Percentiles rank a stretch among this genome's conserved stretches.
phyloP scores from a whole-genome alignment of 1,284 basidiomycete species.

The Tylopilus sp. region DNA sequence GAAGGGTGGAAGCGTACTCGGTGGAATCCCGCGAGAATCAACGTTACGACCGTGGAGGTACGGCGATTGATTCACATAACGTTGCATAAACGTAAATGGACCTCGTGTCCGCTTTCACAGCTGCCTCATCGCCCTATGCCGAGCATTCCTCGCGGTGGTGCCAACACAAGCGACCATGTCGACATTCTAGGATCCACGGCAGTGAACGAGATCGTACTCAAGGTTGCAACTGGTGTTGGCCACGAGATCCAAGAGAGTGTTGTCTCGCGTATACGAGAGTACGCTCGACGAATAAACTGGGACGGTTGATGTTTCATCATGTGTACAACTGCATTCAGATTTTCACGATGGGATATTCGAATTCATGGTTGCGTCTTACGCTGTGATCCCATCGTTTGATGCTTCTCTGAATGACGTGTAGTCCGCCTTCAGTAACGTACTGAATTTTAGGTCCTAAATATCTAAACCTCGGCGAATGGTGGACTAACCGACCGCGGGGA shows the following conservation, averaged over 20 bases:
- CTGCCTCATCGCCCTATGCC: constrained; percentile 81
- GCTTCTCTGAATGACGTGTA: not conserved
- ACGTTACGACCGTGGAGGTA: constrained; percentile 84
- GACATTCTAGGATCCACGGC: constrained; percentile 89
- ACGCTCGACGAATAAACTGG: constrained; percentile 76
- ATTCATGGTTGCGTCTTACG: constrained; percentile 2
- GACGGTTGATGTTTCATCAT: constrained; percentile 40
- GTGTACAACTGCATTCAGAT: constrained; percentile 7
- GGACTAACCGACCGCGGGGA: not conserved
- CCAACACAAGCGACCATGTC: constrained; percentile 88
- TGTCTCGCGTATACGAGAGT: constrained; percentile 79
- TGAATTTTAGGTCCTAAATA: not conserved
- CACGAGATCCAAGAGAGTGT: constrained; percentile 70
- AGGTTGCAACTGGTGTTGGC: constrained; percentile 77
- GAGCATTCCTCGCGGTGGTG: constrained; percentile 82
- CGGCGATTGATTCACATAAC: constrained; percentile 18
- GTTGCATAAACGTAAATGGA: constrained; percentile 8
- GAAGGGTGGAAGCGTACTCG: constrained; percentile 89
- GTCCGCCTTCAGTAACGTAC: not conserved
- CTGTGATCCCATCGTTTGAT: not conserved
- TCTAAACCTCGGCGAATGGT: not conserved
- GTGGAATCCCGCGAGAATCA: constrained; percentile 93
- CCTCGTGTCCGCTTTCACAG: constrained; percentile 37
- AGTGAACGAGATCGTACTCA: constrained; percentile 88
- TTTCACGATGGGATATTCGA: constrained; percentile 2